Evolutionary conservation across 2,329 filamentous ascomycete species (phyloP).

Genomic region (Trichoderma arundinaceum): DNA sequence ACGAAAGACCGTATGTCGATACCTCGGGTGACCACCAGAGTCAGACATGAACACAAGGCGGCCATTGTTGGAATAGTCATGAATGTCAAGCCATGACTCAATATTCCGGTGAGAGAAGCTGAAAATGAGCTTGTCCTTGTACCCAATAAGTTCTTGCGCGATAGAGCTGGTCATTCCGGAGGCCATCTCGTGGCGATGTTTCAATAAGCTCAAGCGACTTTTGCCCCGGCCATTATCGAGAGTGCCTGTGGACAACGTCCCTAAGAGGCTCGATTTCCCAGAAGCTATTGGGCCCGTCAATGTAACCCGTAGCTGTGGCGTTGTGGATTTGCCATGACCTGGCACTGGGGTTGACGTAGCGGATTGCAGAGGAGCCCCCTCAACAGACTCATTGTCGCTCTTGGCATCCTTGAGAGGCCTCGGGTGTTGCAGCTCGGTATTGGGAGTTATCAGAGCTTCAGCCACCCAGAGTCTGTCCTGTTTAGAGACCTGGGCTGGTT

Average conservation of each 20-base stretch:
- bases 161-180: constrained; percentile 94
- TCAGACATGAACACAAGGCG: constrained; percentile 89
- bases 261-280: constrained; percentile 89
- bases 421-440: constrained; percentile 53
- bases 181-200: constrained; percentile 89
- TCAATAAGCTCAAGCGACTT: constrained; percentile 84
- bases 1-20: constrained; percentile 84
- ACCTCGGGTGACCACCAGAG: constrained; percentile 88
- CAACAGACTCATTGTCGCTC: not conserved
- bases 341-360: constrained; percentile 38
- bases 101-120: constrained; percentile 89
- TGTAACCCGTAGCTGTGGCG: constrained; percentile 82
- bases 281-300: constrained; percentile 88
- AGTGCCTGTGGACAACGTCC: constrained; percentile 84
- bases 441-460: constrained; percentile 85
- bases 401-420: not conserved
- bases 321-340: constrained; percentile 57
- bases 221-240: constrained; percentile 92
- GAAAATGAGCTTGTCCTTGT: constrained; percentile 66
- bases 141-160: constrained; percentile 91
- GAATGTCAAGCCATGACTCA: constrained; percentile 93
- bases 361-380: not conserved
- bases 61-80: constrained; percentile 73
- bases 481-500: constrained; percentile 37
- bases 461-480: constrained; percentile 77